Conservation (phyloP, 1,139 yeast species). For the Hyphopichia pseudoburtonii region DNA sequence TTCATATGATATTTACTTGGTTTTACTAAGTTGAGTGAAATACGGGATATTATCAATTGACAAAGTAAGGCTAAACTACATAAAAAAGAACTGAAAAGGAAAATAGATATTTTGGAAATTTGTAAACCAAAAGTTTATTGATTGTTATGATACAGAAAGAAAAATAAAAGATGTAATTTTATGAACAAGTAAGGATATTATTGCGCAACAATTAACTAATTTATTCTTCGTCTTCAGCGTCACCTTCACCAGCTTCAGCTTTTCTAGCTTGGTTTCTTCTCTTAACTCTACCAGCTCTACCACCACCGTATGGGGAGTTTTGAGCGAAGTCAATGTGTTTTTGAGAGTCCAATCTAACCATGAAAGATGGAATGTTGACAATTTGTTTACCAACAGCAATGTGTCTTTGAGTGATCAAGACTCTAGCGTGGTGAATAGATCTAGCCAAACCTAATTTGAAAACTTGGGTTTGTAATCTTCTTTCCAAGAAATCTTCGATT, state of each 20-base stretch:
- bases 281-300: slow-evolving; percentile 99
- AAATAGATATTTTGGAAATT: slow-evolving; percentile 7
- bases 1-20: neutral
- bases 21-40: neutral
- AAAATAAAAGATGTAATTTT: slow-evolving; percentile 1
- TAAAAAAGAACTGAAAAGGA: slow-evolving; percentile 4
- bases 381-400: slow-evolving; percentile 99
- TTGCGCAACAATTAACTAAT: slow-evolving; percentile 17
- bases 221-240: slow-evolving; percentile 67
- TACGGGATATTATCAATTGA: neutral
- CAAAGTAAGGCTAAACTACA: slow-evolving; percentile 9
- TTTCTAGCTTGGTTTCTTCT: slow-evolving; percentile 86
- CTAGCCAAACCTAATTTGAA: slow-evolving; percentile 99
- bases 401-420: slow-evolving; percentile 97
- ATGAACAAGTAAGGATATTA: slow-evolving; percentile 1
- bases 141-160: slow-evolving; percentile 1
- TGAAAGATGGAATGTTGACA: slow-evolving; percentile 98
- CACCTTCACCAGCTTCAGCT: slow-evolving; percentile 54
- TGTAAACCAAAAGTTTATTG: slow-evolving; percentile 6
- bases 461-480: slow-evolving; percentile 99
- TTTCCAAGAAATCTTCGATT: slow-evolving; percentile 99
- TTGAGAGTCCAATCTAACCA: slow-evolving; percentile 99
- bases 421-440: slow-evolving; percentile 99
- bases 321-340: slow-evolving; percentile 99
- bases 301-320: slow-evolving; percentile 99